Evolutionary conservation across 2,329 filamentous ascomycete genomes (phyloP).

Genomic region (Arthrocladium fulminans): DNA sequence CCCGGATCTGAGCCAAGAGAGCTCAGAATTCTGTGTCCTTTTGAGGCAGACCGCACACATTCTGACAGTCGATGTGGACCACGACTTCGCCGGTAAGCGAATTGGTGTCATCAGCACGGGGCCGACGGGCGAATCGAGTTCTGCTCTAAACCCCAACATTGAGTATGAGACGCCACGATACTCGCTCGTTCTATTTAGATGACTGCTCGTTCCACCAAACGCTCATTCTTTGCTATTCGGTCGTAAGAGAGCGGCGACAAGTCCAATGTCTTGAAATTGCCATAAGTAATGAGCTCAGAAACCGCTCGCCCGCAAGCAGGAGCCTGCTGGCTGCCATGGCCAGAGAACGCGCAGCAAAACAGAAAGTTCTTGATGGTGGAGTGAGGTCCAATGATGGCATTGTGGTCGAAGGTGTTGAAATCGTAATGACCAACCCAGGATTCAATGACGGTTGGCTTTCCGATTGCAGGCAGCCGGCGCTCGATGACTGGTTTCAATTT

Average conservation of each 20-base stretch:
- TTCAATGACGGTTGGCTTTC: constrained; percentile 12
- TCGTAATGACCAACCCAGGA: constrained; percentile 20
- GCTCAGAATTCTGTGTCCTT: too few species aligned
- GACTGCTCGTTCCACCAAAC: neutral
- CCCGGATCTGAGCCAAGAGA: too few species aligned
- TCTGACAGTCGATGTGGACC: too few species aligned
- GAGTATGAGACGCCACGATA: neutral
- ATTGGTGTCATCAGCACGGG: too few species aligned
- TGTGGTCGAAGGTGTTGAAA: constrained; percentile 20
- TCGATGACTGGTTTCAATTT: constrained; percentile 17
- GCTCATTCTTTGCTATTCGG: neutral
- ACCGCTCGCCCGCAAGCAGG: constrained; percentile 16
- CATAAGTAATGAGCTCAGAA: constrained; percentile 16
- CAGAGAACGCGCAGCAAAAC: constrained; percentile 15
- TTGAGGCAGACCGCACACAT: too few species aligned
- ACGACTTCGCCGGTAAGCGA: too few species aligned
- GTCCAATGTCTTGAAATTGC: constrained; percentile 13
- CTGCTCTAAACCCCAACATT: too few species aligned
- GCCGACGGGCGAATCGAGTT: too few species aligned
- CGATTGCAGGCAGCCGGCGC: constrained; percentile 13
- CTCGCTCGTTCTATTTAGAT: neutral
- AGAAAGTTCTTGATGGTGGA: constrained; percentile 10
- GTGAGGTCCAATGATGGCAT: constrained; percentile 16
- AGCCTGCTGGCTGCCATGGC: constrained; percentile 14
- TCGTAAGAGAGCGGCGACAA: neutral